phyloP scores from a whole-genome alignment of 1,284 basidiomycete genomes.

The Ustilago vetiveriae region DNA sequence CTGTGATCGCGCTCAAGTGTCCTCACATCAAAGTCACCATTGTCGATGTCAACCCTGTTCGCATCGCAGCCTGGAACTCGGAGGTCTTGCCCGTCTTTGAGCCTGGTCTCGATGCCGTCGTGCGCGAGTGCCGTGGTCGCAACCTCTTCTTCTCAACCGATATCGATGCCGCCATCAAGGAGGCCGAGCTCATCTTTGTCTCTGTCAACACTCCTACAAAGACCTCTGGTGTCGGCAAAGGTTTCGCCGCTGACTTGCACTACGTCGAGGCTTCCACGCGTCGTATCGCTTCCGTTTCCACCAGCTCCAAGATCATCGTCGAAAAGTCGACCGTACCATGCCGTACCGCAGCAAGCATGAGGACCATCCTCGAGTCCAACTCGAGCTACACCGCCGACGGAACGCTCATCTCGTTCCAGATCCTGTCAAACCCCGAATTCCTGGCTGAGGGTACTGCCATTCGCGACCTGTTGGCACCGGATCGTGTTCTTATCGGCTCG shows the following conservation, averaged over 20 bases:
- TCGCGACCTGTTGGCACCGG: slow-evolving; percentile 83
- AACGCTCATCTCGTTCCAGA: slow-evolving; percentile 90
- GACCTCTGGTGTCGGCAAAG: slow-evolving; percentile 95
- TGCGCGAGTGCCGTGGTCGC: slow-evolving; percentile 84
- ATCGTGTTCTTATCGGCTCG: slow-evolving; percentile 96
- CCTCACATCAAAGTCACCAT: slow-evolving; percentile 95
- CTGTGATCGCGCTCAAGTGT: slow-evolving; percentile 92
- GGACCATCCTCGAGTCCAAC: slow-evolving; percentile 97
- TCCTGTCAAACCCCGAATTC: slow-evolving; percentile 99
- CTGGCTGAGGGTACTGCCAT: slow-evolving; percentile 98
- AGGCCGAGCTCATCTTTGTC: slow-evolving; percentile 81
- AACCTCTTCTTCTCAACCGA: slow-evolving; percentile 98
- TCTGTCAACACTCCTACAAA: slow-evolving; percentile 98
- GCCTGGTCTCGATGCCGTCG: slow-evolving; percentile 93
- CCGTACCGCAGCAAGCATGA: slow-evolving; percentile 97
- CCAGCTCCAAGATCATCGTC: slow-evolving; percentile 94
- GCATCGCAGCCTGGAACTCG: slow-evolving; percentile 95
- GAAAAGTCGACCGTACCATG: slow-evolving; percentile 99
- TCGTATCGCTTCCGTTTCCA: slow-evolving; percentile 90
- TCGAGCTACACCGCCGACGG: slow-evolving; percentile 71
- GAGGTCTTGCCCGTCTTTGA: slow-evolving; percentile 87
- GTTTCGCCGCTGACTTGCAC: slow-evolving; percentile 90
- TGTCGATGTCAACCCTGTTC: slow-evolving; percentile 93
- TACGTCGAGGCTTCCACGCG: slow-evolving; percentile 85
- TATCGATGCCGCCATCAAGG: slow-evolving; percentile 88